A percentile compares a stretch with the other conserved stretches of the same genome.
Evolutionary conservation across 2,329 filamentous ascomycete species (phyloP).

Genomic region (Scedosporium minutisporum): DNA sequence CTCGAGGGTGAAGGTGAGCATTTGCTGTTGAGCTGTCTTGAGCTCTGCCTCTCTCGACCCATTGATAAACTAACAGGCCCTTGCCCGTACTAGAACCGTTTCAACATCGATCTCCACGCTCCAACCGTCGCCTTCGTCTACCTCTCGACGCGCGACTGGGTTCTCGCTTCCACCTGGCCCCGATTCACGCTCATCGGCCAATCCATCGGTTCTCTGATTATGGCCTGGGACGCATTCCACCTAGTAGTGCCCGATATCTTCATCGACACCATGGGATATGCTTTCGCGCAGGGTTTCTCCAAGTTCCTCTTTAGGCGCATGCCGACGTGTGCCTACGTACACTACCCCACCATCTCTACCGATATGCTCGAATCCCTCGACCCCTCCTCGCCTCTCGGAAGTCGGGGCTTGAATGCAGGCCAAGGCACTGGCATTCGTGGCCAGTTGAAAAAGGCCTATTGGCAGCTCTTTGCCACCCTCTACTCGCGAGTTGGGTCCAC

Average conservation of each 20-base stretch:
- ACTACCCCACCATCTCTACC: constrained; percentile 96
- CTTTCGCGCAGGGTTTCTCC: constrained; percentile 74
- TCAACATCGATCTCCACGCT: constrained; percentile 83
- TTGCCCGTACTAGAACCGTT: constrained; percentile 52
- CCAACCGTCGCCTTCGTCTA: constrained; percentile 84
- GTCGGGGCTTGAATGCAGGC: constrained; percentile 73
- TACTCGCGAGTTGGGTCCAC: constrained; percentile 77
- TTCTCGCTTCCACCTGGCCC: constrained; percentile 80
- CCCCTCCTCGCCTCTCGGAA: constrained; percentile 45
- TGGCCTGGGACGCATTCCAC: constrained; percentile 89
- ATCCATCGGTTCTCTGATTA: constrained; percentile 74
- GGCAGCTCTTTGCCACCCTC: constrained; percentile 70
- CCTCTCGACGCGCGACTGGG: constrained; percentile 76
- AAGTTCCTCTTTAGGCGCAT: constrained; percentile 72
- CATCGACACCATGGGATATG: constrained; percentile 96
- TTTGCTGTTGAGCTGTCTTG: neutral
- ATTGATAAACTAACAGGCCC: neutral
- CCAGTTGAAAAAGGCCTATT: constrained; percentile 68
- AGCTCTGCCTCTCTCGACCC: neutral
- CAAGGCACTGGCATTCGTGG: constrained; percentile 66
- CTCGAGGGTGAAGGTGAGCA: constrained; percentile 57
- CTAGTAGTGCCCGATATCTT: constrained; percentile 88
- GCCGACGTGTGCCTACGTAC: constrained; percentile 86
- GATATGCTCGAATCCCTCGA: constrained; percentile 88
- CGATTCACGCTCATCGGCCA: constrained; percentile 92